These are phyloP conservation scores for Phytophthora fragariae DNA, from an alignment of 352 stramenopile genomes.

Conservation along the genomic window DNA sequence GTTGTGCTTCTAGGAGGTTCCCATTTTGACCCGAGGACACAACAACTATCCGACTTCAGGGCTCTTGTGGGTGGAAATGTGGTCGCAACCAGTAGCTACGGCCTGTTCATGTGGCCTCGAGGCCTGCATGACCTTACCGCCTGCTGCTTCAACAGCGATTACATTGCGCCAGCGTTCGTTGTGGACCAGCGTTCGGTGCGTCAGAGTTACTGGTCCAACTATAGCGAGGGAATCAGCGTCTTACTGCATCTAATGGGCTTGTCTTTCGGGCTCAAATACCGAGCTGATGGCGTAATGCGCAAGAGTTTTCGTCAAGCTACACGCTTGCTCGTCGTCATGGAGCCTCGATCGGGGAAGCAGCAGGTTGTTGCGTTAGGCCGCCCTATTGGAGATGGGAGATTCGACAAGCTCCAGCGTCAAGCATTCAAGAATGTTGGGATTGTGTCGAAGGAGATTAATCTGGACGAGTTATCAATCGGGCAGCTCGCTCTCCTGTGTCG, in stretches of 20 bases:
- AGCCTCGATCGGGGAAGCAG: slow-evolving; percentile 18
- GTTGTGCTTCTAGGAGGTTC: slow-evolving; percentile 16
- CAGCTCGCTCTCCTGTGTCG: slow-evolving; percentile 19
- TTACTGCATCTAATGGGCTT: slow-evolving; percentile 24
- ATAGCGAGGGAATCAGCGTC: slow-evolving; percentile 17
- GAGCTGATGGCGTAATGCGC: slow-evolving; percentile 11
- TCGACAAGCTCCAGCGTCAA: slow-evolving; percentile 16
- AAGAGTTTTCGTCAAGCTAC: slow-evolving; percentile 13
- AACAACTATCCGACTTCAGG: not conserved
- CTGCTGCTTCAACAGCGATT: slow-evolving; percentile 19
- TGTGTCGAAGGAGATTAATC: not conserved
- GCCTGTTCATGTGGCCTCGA: slow-evolving; percentile 17
- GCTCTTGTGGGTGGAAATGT: slow-evolving; percentile 9
- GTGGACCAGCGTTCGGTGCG: not conserved
- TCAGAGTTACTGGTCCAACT: slow-evolving; percentile 14
- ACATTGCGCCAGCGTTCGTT: not conserved
- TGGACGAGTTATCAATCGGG: slow-evolving; percentile 27
- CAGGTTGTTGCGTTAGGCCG: slow-evolving; percentile 1
- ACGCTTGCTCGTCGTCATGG: slow-evolving; percentile 16
- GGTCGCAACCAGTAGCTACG: slow-evolving; percentile 13
- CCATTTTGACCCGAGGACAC: slow-evolving; percentile 9
- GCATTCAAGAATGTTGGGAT: slow-evolving; percentile 16
- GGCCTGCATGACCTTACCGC: slow-evolving; percentile 10
- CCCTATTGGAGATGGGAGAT: slow-evolving; percentile 36
- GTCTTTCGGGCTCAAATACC: slow-evolving; percentile 18